Conservation (phyloP, 805 yeast species). For the Ogataea kodamae region DNA sequence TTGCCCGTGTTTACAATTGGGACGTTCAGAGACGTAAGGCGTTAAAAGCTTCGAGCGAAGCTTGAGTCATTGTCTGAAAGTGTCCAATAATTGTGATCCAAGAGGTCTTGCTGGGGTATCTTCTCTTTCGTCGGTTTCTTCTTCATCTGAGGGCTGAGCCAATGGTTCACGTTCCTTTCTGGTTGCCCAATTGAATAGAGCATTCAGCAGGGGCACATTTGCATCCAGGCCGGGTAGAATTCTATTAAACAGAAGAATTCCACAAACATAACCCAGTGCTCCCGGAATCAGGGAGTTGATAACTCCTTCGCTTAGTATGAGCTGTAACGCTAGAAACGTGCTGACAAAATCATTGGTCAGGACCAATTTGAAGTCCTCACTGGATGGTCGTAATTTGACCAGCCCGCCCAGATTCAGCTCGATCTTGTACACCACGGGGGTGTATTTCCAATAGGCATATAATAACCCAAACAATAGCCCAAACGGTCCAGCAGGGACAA, state of each 20-base stretch:
- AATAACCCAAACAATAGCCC: conserved; percentile 38
- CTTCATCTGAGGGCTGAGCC: conserved; percentile 17
- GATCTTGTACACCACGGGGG: conserved; percentile 40
- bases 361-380: conserved; percentile 22
- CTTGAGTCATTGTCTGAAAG: conserved; percentile 45
- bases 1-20: conserved; percentile 89
- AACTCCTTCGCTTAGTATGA: conserved; percentile 43
- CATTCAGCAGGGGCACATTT: conserved; percentile 20
- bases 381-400: conserved; percentile 13
- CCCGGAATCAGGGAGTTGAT: conserved; percentile 37
- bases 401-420: conserved; percentile 34
- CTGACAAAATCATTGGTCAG: conserved; percentile 34
- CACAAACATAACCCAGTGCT: conserved; percentile 41
- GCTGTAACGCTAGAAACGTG: conserved; percentile 30
- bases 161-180: conserved; percentile 5
- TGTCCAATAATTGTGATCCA: conserved; percentile 57
- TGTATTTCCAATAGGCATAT: conserved; percentile 38
- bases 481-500: conserved; percentile 43
- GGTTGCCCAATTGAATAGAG: conserved; percentile 16
- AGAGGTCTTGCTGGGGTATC: conserved; percentile 62
- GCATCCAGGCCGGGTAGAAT: conserved; percentile 41
- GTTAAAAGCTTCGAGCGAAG: conserved; percentile 38
- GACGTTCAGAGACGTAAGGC: conserved; percentile 73
- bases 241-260: conserved; percentile 41
- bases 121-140: conserved; percentile 37